Evolutionary conservation across 441 rosid genomes (phyloP).

Genomic region (Erodium trifolium): DNA sequence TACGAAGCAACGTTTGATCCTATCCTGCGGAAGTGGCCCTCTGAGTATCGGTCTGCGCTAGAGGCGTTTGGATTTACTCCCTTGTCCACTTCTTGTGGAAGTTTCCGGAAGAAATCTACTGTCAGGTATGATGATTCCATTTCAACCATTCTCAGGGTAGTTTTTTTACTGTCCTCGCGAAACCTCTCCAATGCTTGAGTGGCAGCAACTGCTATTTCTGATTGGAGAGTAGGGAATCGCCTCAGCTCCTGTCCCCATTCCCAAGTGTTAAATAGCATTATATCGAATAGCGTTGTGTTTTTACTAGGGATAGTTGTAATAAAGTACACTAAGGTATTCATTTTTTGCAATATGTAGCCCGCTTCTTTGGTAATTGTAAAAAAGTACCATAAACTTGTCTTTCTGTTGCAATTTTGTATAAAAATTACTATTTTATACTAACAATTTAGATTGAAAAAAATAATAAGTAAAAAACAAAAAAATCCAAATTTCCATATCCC

Average conservation of each 20-base stretch:
- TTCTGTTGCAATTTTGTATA: too few relatives aligned
- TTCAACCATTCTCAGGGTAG: conserved; percentile 81
- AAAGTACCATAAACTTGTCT: too few relatives aligned
- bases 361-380: too few relatives aligned
- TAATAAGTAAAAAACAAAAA: too few relatives aligned
- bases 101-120: conserved; percentile 90
- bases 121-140: conserved; percentile 98
- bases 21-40: conserved; percentile 81
- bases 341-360: too few relatives aligned
- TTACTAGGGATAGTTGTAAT: too few relatives aligned
- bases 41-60: conserved; percentile 51
- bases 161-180: conserved; percentile 84
- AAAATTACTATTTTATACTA: too few relatives aligned
- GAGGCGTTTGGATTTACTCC: conserved; percentile 54
- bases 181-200: conserved; percentile 85
- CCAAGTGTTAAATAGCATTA: neutral
- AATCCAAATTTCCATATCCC: too few relatives aligned
- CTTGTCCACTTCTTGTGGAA: conserved; percentile 25
- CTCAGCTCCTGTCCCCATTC: conserved; percentile 62
- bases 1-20: conserved; percentile 87
- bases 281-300: too few relatives aligned
- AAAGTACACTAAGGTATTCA: too few relatives aligned
- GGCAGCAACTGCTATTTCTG: conserved; percentile 90
- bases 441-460: too few relatives aligned
- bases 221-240: conserved; percentile 79